Evolutionary conservation across 495 filamentous ascomycete species (phyloP).

Genomic region (Staphylotrichum tortipilum): DNA sequence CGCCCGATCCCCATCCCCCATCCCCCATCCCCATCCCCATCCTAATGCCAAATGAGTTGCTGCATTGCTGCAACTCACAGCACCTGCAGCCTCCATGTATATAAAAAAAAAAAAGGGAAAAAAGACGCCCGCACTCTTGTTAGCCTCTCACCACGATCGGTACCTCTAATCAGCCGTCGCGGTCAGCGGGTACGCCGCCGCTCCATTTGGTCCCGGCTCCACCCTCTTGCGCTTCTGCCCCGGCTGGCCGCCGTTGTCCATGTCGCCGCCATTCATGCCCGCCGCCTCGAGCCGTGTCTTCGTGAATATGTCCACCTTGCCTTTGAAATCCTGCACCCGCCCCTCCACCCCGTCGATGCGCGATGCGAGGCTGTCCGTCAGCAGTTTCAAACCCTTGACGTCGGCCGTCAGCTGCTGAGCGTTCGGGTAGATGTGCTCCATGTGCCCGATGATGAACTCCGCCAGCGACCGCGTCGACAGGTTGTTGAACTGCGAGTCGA

Average conservation of each 20-base stretch:
- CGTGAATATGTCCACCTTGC: background rate
- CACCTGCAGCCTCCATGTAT: too few species aligned
- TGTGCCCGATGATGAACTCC: slow-evolving; percentile 17
- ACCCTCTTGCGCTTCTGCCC: background rate
- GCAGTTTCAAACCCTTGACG: slow-evolving; percentile 1
- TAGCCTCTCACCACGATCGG: too few species aligned
- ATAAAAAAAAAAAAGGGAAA: too few species aligned
- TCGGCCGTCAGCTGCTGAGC: slow-evolving; percentile 2
- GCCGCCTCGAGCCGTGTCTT: background rate
- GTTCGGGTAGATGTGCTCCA: slow-evolving; percentile 17
- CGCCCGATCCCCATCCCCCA: too few species aligned
- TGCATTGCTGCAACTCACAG: too few species aligned
- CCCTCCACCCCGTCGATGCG: background rate
- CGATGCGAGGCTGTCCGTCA: background rate
- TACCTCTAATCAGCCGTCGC: too few species aligned
- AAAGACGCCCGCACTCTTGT: too few species aligned
- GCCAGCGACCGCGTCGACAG: slow-evolving; percentile 20
- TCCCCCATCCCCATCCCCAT: too few species aligned
- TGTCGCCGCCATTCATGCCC: too few species aligned
- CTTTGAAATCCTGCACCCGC: background rate
- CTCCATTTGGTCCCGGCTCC: too few species aligned
- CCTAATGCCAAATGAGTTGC: too few species aligned
- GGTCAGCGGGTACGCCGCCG: too few species aligned
- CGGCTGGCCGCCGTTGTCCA: background rate
- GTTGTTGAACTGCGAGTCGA: slow-evolving; percentile 23